A percentile compares a stretch with the other conserved stretches of the same genome.
These are phyloP conservation scores for Apium graveolens DNA, from an alignment of 129 eudicot species.

Conservation along the genomic window DNA sequence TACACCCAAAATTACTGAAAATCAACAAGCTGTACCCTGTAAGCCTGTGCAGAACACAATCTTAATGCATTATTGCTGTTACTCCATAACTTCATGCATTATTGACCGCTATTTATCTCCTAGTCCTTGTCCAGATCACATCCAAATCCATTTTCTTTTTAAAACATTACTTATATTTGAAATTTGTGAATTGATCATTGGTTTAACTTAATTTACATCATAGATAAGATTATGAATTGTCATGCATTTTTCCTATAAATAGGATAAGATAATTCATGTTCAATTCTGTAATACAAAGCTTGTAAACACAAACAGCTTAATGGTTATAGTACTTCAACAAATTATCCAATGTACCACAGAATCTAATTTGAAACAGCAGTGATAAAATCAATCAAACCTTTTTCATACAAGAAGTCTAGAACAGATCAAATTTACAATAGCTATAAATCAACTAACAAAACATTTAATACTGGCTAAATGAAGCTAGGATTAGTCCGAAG, in stretches of 20 bases:
- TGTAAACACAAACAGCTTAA: too few species aligned
- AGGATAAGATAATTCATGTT: background rate
- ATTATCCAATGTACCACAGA: background rate
- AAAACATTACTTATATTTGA: background rate
- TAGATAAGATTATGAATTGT: background rate
- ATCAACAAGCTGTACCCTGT: background rate
- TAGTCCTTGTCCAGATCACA: background rate
- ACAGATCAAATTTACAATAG: too few species aligned
- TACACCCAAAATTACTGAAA: background rate
- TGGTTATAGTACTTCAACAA: too few species aligned
- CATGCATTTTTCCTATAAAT: background rate
- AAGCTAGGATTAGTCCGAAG: background rate
- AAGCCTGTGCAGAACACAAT: background rate
- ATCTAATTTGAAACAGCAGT: too few species aligned
- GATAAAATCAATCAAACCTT: too few species aligned
- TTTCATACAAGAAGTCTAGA: too few species aligned
- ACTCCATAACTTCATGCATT: background rate
- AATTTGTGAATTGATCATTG: background rate
- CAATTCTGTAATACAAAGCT: background rate
- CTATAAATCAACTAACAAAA: too few species aligned
- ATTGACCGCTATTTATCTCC: background rate
- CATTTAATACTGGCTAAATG: background rate
- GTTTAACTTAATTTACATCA: background rate
- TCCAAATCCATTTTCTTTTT: background rate
- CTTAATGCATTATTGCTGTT: background rate